Conservation (phyloP, 169 alveolate genomes). For the Plasmodium malariae region DNA sequence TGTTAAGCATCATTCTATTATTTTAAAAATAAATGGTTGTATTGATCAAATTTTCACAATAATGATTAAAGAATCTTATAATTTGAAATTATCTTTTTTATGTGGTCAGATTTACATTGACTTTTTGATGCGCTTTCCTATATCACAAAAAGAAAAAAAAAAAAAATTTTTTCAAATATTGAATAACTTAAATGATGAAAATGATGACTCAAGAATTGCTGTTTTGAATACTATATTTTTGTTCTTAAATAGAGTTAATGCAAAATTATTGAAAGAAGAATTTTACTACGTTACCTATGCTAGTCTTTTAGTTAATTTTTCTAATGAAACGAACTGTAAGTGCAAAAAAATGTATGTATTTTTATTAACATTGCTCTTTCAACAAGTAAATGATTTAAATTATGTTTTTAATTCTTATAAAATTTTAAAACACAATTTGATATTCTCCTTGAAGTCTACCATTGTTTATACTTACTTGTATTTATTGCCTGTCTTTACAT, state of each 20-base stretch:
- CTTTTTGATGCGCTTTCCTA: constrained; percentile 65
- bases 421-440: constrained; percentile 32
- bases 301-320: constrained; percentile 44
- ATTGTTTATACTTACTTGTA: constrained; percentile 39
- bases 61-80: constrained; percentile 72
- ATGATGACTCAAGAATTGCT: constrained; percentile 69
- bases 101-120: constrained; percentile 76
- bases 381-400: constrained; percentile 70
- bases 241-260: constrained; percentile 51
- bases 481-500: constrained; percentile 47
- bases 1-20: constrained; percentile 8
- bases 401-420: constrained; percentile 66
- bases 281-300: constrained; percentile 39
- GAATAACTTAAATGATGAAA: constrained; percentile 55
- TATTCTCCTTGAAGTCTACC: constrained; percentile 11
- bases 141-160: constrained; percentile 64
- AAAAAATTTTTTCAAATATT: constrained; percentile 44
- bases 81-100: constrained; percentile 71
- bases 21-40: constrained; percentile 64
- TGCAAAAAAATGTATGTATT: constrained; percentile 72
- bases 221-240: constrained; percentile 42
- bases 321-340: constrained; percentile 67
- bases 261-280: constrained; percentile 64
- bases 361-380: constrained; percentile 38
- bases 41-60: constrained; percentile 61